A percentile compares a stretch with the other conserved stretches of the same genome.
Conservation (phyloP, 2,329 filamentous ascomycete species). For the Onygenales sp. region DNA sequence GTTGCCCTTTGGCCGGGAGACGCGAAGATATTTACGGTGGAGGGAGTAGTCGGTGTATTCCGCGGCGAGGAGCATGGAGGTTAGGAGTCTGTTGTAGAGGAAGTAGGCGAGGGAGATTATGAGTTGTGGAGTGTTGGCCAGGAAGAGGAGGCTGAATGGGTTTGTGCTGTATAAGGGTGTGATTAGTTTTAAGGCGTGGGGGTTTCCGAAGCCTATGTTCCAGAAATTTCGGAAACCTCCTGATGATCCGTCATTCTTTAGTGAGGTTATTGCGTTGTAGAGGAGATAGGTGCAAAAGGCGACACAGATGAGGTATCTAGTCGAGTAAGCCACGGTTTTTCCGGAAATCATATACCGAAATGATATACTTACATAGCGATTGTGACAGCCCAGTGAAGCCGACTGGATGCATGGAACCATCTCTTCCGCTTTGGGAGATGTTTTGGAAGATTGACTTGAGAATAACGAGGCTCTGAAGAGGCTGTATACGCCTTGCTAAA, state of each 20-base stretch:
- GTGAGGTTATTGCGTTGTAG: background rate
- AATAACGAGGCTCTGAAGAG: background rate
- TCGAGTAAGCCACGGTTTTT: background rate
- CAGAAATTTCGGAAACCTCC: background rate
- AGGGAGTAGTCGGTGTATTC: constrained; percentile 40
- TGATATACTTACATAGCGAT: background rate
- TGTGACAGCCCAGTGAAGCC: background rate
- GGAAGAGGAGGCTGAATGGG: constrained; percentile 13
- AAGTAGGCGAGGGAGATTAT: constrained; percentile 28
- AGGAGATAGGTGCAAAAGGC: background rate
- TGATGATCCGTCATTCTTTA: background rate
- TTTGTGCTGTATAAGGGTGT: constrained; percentile 6
- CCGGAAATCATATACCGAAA: too few species aligned
- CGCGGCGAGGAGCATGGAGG: constrained; percentile 36
- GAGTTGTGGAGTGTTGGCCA: constrained; percentile 28
- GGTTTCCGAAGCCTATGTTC: constrained; percentile 6
- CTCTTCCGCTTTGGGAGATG: background rate
- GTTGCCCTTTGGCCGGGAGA: constrained; percentile 19
- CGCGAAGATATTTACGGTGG: constrained; percentile 32
- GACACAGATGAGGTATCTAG: background rate
- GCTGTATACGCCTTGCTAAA: background rate
- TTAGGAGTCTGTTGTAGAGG: constrained; percentile 29
- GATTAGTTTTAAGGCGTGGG: constrained; percentile 5
- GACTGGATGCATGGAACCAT: constrained; percentile 1
- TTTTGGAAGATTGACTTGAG: background rate